Evolutionary conservation across 1,139 yeast genomes (phyloP).

Genomic region (Citeromyces hawaiiensis): DNA sequence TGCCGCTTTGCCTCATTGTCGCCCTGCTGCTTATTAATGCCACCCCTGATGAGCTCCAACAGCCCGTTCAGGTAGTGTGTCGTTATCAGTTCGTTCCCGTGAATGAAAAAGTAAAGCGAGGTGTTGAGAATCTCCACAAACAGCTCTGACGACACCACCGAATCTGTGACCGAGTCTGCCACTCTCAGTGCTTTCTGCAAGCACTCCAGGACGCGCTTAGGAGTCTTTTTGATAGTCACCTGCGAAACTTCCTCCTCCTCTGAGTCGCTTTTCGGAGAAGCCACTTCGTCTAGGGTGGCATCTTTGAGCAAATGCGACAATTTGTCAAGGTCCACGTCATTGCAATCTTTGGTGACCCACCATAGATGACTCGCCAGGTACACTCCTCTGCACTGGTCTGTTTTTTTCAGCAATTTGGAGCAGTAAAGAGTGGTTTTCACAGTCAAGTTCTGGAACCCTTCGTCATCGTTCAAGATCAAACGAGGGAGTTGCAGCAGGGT

Average conservation of each 20-base stretch:
- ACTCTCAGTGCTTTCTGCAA: conserved; percentile 68
- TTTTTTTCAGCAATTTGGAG: conserved; percentile 76
- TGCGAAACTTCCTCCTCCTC: conserved; percentile 10
- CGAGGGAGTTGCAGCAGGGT: conserved; percentile 46
- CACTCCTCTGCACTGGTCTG: conserved; percentile 90
- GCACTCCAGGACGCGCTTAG: conserved; percentile 53
- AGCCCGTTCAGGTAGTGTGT: conserved; percentile 72
- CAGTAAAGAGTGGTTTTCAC: conserved; percentile 83
- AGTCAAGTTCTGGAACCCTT: conserved; percentile 67
- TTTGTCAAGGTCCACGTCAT: conserved; percentile 6
- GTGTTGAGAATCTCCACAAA: conserved; percentile 84
- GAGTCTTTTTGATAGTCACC: conserved; percentile 29
- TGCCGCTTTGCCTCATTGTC: conserved; percentile 26
- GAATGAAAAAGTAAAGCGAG: conserved; percentile 73
- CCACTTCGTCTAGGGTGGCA: conserved; percentile 18
- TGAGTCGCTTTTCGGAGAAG: conserved; percentile 3
- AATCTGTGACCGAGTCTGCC: conserved; percentile 90
- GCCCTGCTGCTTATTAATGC: conserved; percentile 40
- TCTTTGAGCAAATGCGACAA: conserved; percentile 32
- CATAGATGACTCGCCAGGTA: conserved; percentile 82
- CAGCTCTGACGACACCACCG: conserved; percentile 61
- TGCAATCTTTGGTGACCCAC: conserved; percentile 65
- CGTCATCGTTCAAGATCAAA: conserved; percentile 27
- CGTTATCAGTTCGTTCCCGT: conserved; percentile 64
- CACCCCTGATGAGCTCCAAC: conserved; percentile 71